Percentiles rank a stretch among this genome's conserved stretches.
Evolutionary conservation across 371 early-diverging fungal genomes (phyloP).

Genomic region (Sporodiniella umbellata): DNA sequence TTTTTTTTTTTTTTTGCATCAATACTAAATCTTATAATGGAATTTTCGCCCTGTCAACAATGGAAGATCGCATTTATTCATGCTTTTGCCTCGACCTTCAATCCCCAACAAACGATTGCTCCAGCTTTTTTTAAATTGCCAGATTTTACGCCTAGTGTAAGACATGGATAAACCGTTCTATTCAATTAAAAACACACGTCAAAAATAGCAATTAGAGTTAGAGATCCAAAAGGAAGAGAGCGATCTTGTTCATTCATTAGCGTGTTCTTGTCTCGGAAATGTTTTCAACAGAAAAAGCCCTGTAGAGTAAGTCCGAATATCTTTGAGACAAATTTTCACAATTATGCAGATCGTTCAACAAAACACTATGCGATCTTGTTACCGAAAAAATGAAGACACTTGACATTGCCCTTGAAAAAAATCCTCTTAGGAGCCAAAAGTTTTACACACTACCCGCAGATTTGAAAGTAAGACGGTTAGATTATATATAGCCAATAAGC

Average conservation of each 20-base stretch:
- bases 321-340: too few species aligned
- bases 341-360: constrained; percentile 10
- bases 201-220: constrained; percentile 29
- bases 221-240: constrained; percentile 18
- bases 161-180: background rate
- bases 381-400: constrained; percentile 24
- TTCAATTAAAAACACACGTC: background rate
- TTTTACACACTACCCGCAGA: constrained; percentile 19
- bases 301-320: constrained; percentile 43
- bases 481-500: too few species aligned
- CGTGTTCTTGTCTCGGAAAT: constrained; percentile 35
- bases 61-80: constrained; percentile 43
- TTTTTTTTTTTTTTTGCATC: background rate
- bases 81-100: constrained; percentile 31
- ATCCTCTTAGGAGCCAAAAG: constrained; percentile 25
- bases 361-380: constrained; percentile 27
- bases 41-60: constrained; percentile 17
- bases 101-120: constrained; percentile 9
- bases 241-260: constrained; percentile 22
- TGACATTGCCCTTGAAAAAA: constrained; percentile 31
- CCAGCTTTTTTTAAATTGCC: constrained; percentile 20
- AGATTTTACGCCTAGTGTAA: constrained; percentile 30
- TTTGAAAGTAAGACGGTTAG: constrained; percentile 29
- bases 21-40: background rate
- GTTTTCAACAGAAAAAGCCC: constrained; percentile 36